Percentiles rank a stretch among this genome's conserved stretches.
Evolutionary conservation across 2,329 filamentous ascomycete genomes (phyloP).

Genomic region (Venturia oleaginea): DNA sequence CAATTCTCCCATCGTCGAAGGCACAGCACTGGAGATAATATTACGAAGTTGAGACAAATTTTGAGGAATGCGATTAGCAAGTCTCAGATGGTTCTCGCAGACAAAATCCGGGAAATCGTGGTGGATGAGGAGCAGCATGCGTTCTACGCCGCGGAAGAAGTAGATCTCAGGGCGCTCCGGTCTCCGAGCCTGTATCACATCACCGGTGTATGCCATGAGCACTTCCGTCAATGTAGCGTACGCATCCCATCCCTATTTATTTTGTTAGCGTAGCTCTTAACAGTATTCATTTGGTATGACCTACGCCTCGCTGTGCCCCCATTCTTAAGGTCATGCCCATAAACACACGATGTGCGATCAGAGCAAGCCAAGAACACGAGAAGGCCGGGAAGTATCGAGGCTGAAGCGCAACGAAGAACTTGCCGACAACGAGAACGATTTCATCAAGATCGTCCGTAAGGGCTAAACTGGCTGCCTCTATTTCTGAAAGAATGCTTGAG

Average conservation of each 20-base stretch:
- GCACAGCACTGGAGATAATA: slow-evolving; percentile 73
- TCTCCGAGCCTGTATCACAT: slow-evolving; percentile 66
- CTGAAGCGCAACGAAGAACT: slow-evolving; percentile 62
- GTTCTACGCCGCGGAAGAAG: slow-evolving; percentile 74
- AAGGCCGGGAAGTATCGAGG: slow-evolving; percentile 75
- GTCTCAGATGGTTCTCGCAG: slow-evolving; percentile 72
- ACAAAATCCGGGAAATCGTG: slow-evolving; percentile 95
- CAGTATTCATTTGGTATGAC: not conserved
- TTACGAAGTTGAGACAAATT: slow-evolving; percentile 85
- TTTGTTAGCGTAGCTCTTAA: not conserved
- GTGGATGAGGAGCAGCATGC: slow-evolving; percentile 75
- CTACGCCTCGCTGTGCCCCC: slow-evolving; percentile 34
- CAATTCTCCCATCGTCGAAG: slow-evolving; percentile 59
- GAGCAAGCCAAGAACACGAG: slow-evolving; percentile 71
- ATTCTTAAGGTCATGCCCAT: slow-evolving; percentile 66
- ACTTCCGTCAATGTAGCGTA: slow-evolving; percentile 58
- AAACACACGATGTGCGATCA: slow-evolving; percentile 79
- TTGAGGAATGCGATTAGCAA: slow-evolving; percentile 72
- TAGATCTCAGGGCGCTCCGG: slow-evolving; percentile 62
- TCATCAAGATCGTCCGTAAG: slow-evolving; percentile 50
- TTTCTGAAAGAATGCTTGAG: slow-evolving; percentile 71
- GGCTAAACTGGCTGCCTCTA: slow-evolving; percentile 48
- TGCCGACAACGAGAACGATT: slow-evolving; percentile 63
- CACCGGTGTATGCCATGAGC: slow-evolving; percentile 43
- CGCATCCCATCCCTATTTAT: slow-evolving; percentile 43